These are phyloP conservation scores for Penium margaritaceum DNA, from an alignment of 139 green algal genomes.

Conservation along the genomic window DNA sequence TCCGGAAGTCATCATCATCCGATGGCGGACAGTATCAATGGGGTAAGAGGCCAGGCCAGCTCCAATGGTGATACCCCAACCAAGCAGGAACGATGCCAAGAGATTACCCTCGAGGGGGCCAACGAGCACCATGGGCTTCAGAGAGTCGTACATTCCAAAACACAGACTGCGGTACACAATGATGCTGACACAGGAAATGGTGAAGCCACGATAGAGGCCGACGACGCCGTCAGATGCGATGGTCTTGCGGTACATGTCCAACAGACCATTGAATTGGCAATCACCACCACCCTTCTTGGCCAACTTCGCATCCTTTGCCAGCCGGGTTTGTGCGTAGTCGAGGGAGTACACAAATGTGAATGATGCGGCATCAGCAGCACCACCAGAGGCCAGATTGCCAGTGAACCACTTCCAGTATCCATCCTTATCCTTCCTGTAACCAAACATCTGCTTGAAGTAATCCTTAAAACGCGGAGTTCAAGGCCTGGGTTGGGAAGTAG, in stretches of 20 bases:
- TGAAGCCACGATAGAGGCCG: slow-evolving; percentile 78
- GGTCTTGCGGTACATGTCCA: slow-evolving; percentile 73
- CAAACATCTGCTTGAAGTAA: slow-evolving; percentile 96
- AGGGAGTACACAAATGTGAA: slow-evolving; percentile 97
- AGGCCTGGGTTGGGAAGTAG: slow-evolving; percentile 92
- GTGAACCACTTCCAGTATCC: slow-evolving; percentile 78
- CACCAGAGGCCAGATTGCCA: slow-evolving; percentile 87
- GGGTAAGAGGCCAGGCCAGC: slow-evolving; percentile 90
- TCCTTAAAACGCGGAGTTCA: slow-evolving; percentile 99
- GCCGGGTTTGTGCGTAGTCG: slow-evolving; percentile 94
- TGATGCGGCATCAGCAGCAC: slow-evolving; percentile 81
- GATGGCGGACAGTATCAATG: slow-evolving; percentile 94
- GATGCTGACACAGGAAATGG: slow-evolving; percentile 91
- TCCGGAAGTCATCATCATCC: slow-evolving; percentile 97
- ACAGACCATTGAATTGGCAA: slow-evolving; percentile 84
- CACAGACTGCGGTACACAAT: slow-evolving; percentile 97
- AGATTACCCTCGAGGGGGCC: slow-evolving; percentile 33
- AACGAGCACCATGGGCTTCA: slow-evolving; percentile 43
- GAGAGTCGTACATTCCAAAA: slow-evolving; percentile 98
- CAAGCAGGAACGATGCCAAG: slow-evolving; percentile 38
- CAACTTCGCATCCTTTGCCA: slow-evolving; percentile 78
- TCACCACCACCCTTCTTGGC: slow-evolving; percentile 54
- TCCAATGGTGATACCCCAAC: slow-evolving; percentile 63
- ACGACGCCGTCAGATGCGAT: slow-evolving; percentile 21
- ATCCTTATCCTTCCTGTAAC: slow-evolving; percentile 70